Base-by-base conservation (phyloP, 1,284 basidiomycete genomes). In the Cryptococcus amylolentus region DNA sequence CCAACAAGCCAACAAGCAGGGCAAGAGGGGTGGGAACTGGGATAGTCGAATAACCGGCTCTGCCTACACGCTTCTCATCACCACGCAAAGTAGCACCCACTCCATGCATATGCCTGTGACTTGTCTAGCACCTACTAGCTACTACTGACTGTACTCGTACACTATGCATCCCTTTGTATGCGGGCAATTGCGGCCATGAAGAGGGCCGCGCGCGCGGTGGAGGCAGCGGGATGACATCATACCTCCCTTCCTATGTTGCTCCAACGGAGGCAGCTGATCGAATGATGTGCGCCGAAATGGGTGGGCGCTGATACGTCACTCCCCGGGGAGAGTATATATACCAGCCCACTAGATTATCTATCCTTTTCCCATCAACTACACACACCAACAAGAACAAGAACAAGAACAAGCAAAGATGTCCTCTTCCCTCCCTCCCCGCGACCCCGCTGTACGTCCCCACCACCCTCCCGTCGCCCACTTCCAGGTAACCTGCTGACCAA, bases 361-460 rank as follows among this genome's bases (percentile, higher is more conserved):
- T 37, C 13, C n/a, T n/a, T 7, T 23, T 18, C 27, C 26, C 41
- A 37, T 8, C n/a, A 20, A 28, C 10, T 31, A 37, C 13, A 23
- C 18, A 37, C 43, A 18, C 6, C 27, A n/a, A n/a, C n/a, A n/a
- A n/a, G n/a, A n/a, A n/a, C n/a, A n/a, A n/a, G n/a, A n/a, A 7
- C 44, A 54, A 40, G 41, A 49, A 28, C 45, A 41, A 48, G 12
- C 51, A 54, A 60, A 6, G 18, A 64, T 58, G 60, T 60, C 62
- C 47, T 63, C 31, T 10, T 35, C 62, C 43, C 59, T 63, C 28
- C 62, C 62, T 52, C 62, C 62, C 38, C 60, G 57, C 40, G 54
- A 57, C 31, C 51, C 54, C 40, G 38, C 50, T 38, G 59, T 61
- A 45, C 56, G 59, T 61, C 23, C 23, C 23, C 23, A 20, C 23